These are phyloP conservation scores for Citrus medica DNA, from an alignment of 345 rosid genomes.

Conservation along the genomic window DNA sequence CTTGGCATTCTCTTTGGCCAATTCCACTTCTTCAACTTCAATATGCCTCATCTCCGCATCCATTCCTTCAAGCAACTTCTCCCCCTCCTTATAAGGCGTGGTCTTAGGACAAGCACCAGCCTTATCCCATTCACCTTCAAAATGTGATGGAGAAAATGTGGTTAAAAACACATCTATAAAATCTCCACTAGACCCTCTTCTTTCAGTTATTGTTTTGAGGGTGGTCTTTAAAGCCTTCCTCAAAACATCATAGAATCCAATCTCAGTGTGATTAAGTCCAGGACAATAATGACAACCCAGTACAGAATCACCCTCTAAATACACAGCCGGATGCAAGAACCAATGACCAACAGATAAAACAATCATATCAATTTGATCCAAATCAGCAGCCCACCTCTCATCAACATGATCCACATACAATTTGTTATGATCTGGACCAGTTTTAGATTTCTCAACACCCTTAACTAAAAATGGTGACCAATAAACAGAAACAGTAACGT, in stretches of 20 bases:
- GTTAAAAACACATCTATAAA: slow-evolving; percentile 47
- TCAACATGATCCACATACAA: slow-evolving; percentile 68
- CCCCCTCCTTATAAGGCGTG: slow-evolving; percentile 59
- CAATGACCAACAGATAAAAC: slow-evolving; percentile 87
- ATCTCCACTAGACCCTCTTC: slow-evolving; percentile 27
- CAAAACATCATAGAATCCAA: slow-evolving; percentile 72
- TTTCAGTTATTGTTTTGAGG: slow-evolving; percentile 39
- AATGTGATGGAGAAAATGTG: slow-evolving; percentile 86
- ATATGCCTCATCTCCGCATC: slow-evolving; percentile 63
- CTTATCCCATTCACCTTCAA: slow-evolving; percentile 96
- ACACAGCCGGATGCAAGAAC: slow-evolving; percentile 91
- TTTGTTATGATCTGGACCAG: slow-evolving; percentile 61
- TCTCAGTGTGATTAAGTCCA: slow-evolving; percentile 65
- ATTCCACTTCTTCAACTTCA: slow-evolving; percentile 62
- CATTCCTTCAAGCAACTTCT: slow-evolving; percentile 70
- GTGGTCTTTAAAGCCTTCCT: slow-evolving; percentile 71
- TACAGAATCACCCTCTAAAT: slow-evolving; percentile 53
- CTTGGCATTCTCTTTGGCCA: slow-evolving; percentile 34
- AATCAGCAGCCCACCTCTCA: slow-evolving; percentile 74
- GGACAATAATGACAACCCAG: slow-evolving; percentile 88
- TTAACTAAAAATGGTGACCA: slow-evolving; percentile 97
- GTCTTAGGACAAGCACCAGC: slow-evolving; percentile 83
- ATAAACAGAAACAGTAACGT: slow-evolving; percentile 60
- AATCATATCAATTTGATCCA: slow-evolving; percentile 49
- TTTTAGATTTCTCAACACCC: slow-evolving; percentile 66